Evolutionary conservation across 2,329 filamentous ascomycete species (phyloP), one percentile per base, ranked within the genome.

Genomic region (Huntiella omanensis): DNA sequence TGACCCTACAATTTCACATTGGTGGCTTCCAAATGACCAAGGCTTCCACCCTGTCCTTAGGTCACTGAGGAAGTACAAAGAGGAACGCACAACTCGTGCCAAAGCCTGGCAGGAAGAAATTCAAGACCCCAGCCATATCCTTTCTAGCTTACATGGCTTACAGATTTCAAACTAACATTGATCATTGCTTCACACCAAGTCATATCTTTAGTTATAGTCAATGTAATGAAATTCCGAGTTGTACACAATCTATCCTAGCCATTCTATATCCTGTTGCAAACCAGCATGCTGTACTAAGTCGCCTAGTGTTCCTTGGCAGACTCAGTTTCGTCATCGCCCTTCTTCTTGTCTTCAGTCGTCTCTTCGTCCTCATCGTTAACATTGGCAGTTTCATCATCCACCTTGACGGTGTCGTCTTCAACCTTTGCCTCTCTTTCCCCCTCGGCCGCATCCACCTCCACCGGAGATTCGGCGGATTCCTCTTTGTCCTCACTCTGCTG

Each of bases 1-100:
- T 50, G 73, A 83, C 38, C 70, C 75, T 11, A 75, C 78, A 15
- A 75, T 86, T 45, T 73, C 74, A 39, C 70, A 79, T 48, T 95
- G 86, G 84, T 98, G 91, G 91, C 71, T 95, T 2, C 83, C 86
- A 2, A 73, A 91, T 58, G 75, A 84, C 51, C 81, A 88, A 63
- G 76, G 74, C 1, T 82, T 82, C 55, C 79, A 74, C 8, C 72
- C 74, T 1, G 73, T 92, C 37, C 69, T 95, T 46, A 78, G 77
- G 44, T 80, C 73, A 46, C 77, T 94, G 51, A 80, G 87, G 15
- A 72, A 75, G 37, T 87, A 94, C 61, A 83, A 86, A 22, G 77
- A 83, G 54, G 83, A 91, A 52, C 74, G 84, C 41, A 82, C 75
- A 50, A 65, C 71, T 5, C 73, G 67, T 15, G 73, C 71, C 0